Base-by-base conservation (phyloP, 768 basidiomycete species). In the Podaxis pistillaris region DNA sequence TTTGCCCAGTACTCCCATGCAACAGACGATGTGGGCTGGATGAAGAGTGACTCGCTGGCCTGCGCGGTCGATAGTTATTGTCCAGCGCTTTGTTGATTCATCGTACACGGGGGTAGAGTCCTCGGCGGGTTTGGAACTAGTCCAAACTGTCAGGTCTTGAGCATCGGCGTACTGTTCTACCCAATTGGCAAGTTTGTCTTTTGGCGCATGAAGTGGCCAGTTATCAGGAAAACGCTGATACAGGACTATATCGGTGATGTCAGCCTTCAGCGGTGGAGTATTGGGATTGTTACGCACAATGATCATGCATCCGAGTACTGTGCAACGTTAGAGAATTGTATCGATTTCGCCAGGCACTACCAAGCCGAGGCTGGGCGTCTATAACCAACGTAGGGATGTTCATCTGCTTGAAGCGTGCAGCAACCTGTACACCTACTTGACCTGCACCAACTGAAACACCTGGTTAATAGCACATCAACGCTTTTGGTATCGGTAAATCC, bases 101-200 rank as follows among this genome's bases (percentile, higher is more conserved):
- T 46, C 44, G 6, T 46, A 46, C 7, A n/a, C n/a, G 6, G 44
- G 44, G 44, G 17, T 8, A 17, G 40, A 41, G 7, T 41, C 40
- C 40, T 46, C 44, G 1, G 44, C 44, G 3, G 44, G 44, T 19
- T 46, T 46, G 1, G 44, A 46, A 17, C n/a, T 46, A 0, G 81
- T 84, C 89, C 87, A 89, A 9, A 86, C 81, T 61, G 87, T 82
- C 44, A 90, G 70, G 60, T 89, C 88, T 37, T 88, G 76, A 2
- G 78, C 69, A 3, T 82, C 76, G 0, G 83, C 86, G 63, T 89
- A 90, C 3, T 73, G 75, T 68, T 90, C 88, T 15, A 89, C 72
- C 84, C 85, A 88, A 64, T 85, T 79, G 0, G 81, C 86, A n/a
- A 89, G 77, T 80, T 86, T 83, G 19, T 70, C 73, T 22, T 85